phyloP scores from a whole-genome alignment of 306 rosid genomes.

The Canavalia ensiformis region DNA sequence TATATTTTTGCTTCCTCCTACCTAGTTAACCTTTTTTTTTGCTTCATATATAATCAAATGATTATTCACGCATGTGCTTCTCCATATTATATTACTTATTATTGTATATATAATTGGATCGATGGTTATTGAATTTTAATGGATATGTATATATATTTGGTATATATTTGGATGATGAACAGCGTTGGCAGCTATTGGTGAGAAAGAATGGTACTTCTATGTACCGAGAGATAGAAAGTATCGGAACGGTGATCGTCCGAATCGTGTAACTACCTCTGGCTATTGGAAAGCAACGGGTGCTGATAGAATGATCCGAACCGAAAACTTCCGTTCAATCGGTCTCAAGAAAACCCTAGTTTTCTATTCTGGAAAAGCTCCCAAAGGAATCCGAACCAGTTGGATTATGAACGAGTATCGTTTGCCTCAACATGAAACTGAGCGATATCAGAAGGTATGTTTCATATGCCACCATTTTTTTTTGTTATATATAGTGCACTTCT shows the following conservation, averaged over 20 bases:
- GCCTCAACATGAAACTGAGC: slow-evolving; percentile 94
- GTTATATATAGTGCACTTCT: no score
- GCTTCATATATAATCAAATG: neutral
- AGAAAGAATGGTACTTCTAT: slow-evolving; percentile 98
- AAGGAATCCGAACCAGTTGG: slow-evolving; percentile 97
- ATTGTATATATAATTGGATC: neutral
- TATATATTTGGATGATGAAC: neutral
- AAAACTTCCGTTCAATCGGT: slow-evolving; percentile 83
- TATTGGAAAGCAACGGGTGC: slow-evolving; percentile 99
- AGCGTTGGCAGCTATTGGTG: slow-evolving; percentile 98
- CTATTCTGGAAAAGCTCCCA: slow-evolving; percentile 97
- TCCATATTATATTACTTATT: no score
- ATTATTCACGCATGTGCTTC: no score
- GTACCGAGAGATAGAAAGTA: slow-evolving; percentile 95
- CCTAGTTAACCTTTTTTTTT: neutral
- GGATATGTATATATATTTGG: neutral
- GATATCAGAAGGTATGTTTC: slow-evolving; percentile 81
- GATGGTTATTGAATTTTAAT: neutral
- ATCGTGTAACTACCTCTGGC: slow-evolving; percentile 93
- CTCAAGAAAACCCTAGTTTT: slow-evolving; percentile 99
- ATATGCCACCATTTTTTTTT: neutral
- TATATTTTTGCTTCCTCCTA: neutral
- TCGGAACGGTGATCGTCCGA: slow-evolving; percentile 92
- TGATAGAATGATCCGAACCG: slow-evolving; percentile 87
- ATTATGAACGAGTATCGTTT: slow-evolving; percentile 98